These are phyloP conservation scores for Aeminium ludgeri DNA, from an alignment of 495 filamentous ascomycete genomes.

Conservation along the genomic window DNA sequence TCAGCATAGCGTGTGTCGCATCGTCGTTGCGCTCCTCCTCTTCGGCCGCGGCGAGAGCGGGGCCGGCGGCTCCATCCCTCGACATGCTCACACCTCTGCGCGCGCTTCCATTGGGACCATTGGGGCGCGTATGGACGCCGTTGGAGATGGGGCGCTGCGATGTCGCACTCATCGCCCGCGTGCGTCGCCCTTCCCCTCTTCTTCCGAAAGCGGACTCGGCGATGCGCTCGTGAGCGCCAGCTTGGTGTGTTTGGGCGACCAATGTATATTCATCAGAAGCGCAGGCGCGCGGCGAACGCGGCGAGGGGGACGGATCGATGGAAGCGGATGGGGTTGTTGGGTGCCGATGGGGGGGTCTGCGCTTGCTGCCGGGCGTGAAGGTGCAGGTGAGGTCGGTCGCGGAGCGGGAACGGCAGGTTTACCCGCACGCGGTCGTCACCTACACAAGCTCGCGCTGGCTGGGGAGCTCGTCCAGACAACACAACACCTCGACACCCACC, in stretches of 20 bases:
- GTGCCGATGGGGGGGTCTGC: neutral
- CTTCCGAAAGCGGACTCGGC: conserved; percentile 20
- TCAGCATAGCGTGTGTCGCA: conserved; percentile 42
- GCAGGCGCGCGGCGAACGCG: conserved; percentile 5
- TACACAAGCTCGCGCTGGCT: neutral
- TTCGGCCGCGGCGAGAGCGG: conserved; percentile 16
- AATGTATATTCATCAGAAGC: conserved; percentile 14
- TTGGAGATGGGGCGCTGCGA: conserved; percentile 18
- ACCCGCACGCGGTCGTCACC: too few species aligned
- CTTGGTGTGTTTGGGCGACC: conserved; percentile 1
- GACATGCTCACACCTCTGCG: conserved; percentile 26
- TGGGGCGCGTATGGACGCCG: conserved; percentile 17
- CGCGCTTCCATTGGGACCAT: conserved; percentile 14
- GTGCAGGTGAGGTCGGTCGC: neutral
- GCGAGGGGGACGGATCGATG: conserved; percentile 19
- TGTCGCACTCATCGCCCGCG: conserved; percentile 15
- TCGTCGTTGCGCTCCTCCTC: conserved; percentile 38
- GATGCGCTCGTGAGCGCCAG: conserved; percentile 26
- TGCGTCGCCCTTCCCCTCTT: conserved; percentile 2
- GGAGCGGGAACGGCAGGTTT: neutral
- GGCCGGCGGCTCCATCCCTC: conserved; percentile 30
- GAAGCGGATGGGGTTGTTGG: conserved; percentile 1
- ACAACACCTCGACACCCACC: too few species aligned
- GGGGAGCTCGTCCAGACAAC: neutral
- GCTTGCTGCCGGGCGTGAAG: too few species aligned